phyloP scores from a whole-genome alignment of 768 basidiomycete genomes.

The Boletus insuetus region DNA sequence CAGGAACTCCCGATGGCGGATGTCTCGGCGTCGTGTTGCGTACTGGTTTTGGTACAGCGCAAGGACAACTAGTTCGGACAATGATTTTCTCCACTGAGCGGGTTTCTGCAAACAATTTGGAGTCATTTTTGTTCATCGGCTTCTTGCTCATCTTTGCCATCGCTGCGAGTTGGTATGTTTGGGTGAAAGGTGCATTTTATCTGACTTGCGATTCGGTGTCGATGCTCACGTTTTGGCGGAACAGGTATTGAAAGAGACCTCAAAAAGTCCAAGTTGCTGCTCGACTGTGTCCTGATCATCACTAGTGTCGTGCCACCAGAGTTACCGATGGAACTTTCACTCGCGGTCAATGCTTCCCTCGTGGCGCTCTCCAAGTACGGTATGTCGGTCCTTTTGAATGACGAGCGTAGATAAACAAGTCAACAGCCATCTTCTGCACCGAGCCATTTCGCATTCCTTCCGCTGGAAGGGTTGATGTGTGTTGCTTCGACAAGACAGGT shows the following conservation, averaged over 20 bases:
- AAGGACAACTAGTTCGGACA: conserved; percentile 94
- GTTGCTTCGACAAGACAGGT: conserved; percentile 99
- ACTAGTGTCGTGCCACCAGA: conserved; percentile 98
- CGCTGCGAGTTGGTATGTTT: conserved; percentile 97
- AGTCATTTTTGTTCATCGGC: conserved; percentile 96
- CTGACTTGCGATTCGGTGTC: not conserved
- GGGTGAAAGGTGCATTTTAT: conserved; percentile 75
- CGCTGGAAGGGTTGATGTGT: conserved; percentile 95
- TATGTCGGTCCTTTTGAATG: conserved; percentile 36
- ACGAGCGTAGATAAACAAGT: not conserved
- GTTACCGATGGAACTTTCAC: conserved; percentile 93
- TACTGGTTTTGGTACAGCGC: conserved; percentile 96
- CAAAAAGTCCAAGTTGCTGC: conserved; percentile 90
- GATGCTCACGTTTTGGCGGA: conserved; percentile 4
- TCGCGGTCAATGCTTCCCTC: conserved; percentile 94
- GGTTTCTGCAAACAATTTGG: conserved; percentile 92
- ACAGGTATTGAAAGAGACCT: conserved; percentile 86
- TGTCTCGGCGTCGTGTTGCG: conserved; percentile 91
- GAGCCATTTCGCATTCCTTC: conserved; percentile 98
- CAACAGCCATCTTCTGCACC: conserved; percentile 93
- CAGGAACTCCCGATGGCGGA: conserved; percentile 84
- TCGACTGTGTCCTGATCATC: conserved; percentile 95
- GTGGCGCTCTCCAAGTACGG: conserved; percentile 92
- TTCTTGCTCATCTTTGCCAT: conserved; percentile 97
- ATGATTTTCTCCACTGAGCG: conserved; percentile 99